Evolutionary conservation across 2,329 filamentous ascomycete genomes (phyloP).

Genomic region (Cordyceps militaris): DNA sequence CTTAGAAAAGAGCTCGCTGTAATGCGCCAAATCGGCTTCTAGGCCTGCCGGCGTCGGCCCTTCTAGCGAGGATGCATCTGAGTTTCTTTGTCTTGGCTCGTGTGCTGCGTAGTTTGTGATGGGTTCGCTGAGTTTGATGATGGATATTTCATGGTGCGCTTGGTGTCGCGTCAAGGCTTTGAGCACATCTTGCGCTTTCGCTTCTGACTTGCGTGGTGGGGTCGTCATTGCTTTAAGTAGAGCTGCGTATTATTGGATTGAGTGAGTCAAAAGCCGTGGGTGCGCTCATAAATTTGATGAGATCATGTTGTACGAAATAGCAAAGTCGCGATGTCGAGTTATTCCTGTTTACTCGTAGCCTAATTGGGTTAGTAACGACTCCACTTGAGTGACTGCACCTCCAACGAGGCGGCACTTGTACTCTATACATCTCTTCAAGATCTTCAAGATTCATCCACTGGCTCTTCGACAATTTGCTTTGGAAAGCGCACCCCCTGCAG

Average conservation of each 20-base stretch:
- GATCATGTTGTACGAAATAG: neutral
- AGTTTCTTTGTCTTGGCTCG: slow-evolving; percentile 48
- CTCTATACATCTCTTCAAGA: neutral
- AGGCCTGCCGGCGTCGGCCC: slow-evolving; percentile 68
- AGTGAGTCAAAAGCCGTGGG: neutral
- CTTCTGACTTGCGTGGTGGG: slow-evolving; percentile 18
- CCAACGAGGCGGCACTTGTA: neutral
- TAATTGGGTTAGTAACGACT: slow-evolving; percentile 20
- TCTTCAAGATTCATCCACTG: neutral
- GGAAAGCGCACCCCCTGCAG: neutral
- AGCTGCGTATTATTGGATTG: neutral
- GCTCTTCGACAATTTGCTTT: neutral
- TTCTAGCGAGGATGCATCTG: slow-evolving; percentile 64
- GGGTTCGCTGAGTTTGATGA: slow-evolving; percentile 70
- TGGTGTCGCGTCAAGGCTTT: slow-evolving; percentile 47
- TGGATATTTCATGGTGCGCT: slow-evolving; percentile 56
- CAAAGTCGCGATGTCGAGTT: neutral
- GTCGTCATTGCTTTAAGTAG: slow-evolving; percentile 14
- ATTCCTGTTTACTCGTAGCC: slow-evolving; percentile 34
- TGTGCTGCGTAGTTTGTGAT: slow-evolving; percentile 47
- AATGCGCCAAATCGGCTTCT: slow-evolving; percentile 78
- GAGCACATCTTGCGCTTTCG: slow-evolving; percentile 35
- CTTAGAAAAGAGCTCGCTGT: slow-evolving; percentile 93
- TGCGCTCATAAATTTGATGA: neutral
- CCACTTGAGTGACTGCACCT: neutral